Base-by-base conservation (phyloP, 163 green algal genomes). In the Coccomyxa subellipsoidea region DNA sequence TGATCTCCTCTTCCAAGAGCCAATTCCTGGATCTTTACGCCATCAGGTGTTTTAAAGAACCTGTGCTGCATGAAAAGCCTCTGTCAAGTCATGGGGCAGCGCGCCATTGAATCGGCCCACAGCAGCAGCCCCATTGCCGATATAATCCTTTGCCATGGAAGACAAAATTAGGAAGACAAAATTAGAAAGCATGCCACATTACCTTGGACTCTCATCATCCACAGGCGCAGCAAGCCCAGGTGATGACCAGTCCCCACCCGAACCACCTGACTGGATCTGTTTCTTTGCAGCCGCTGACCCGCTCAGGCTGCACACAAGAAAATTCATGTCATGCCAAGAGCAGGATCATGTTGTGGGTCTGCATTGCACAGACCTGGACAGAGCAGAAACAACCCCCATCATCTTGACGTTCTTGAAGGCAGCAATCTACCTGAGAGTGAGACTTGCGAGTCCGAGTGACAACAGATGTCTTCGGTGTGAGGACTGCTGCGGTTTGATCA, bases 1-100 rank as follows among this genome's bases (percentile, higher is more conserved):
- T 79, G 32, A 0, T 18, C 23, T 59, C 90, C 91, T 7, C 27
- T 36, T 27, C 91, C 91, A 1, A 80, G 15, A 3, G 84, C 72
- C 25, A 96, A 76, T 76, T 95, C 89, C 81, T 96, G 92, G 72
- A 93, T 87, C 59, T 87, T 88, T 0, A 92, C 87, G 0, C 93
- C 93, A 23, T 36, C 84, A 2, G 78, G 31, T 23, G 88, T 92
- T 54, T 89, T 90, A 54, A 91, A 89, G 35, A 96, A 96, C 69
- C 85, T 88, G 84, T 59, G 72, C 34, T 47, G 15, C 39, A 31
- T 40, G 35, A 9, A 75, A 7, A 35, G 4, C 69, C 27, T 18
- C 69, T 59, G n/a, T n/a, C n/a, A n/a, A n/a, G n/a, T n/a, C n/a
- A n/a, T n/a, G n/a, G n/a, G n/a, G n/a, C n/a, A n/a, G n/a, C 23